Evolutionary conservation across 2,329 filamentous ascomycete genomes (phyloP).

Genomic region (Diplodia mutila): DNA sequence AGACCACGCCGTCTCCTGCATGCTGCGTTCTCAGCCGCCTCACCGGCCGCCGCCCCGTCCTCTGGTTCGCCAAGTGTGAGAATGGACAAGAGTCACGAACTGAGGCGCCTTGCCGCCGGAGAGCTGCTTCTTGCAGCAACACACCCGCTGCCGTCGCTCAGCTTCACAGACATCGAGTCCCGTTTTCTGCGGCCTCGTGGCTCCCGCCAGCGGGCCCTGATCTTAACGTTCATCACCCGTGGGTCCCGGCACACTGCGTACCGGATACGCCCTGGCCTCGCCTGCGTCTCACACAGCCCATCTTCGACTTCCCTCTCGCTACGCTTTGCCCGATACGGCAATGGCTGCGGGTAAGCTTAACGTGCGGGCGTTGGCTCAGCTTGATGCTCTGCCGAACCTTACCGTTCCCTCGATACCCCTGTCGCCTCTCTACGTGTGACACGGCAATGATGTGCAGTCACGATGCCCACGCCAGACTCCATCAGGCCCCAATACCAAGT

Average conservation of each 20-base stretch:
- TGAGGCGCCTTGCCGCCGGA: background rate
- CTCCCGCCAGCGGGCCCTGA: background rate
- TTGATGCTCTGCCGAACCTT: background rate
- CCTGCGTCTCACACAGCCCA: background rate
- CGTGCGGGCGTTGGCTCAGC: background rate
- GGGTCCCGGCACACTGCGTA: background rate
- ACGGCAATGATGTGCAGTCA: background rate
- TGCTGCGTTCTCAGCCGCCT: background rate
- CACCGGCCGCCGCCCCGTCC: background rate
- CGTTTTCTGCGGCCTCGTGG: background rate
- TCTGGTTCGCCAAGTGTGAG: background rate
- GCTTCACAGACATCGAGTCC: background rate
- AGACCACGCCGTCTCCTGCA: no score
- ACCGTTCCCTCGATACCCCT: background rate
- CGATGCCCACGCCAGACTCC: no score
- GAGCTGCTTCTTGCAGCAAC: background rate
- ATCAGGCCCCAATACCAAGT: background rate
- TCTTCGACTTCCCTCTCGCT: background rate
- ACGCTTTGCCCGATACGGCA: slow-evolving; percentile 1
- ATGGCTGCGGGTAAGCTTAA: slow-evolving; percentile 14
- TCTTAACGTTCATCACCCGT: background rate
- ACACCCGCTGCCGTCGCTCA: background rate
- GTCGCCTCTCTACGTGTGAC: background rate
- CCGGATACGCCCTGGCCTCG: background rate
- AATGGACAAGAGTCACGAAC: no score